phyloP scores from a whole-genome alignment of 2,329 filamentous ascomycete genomes.

The Colletotrichum neosansevieriae region DNA sequence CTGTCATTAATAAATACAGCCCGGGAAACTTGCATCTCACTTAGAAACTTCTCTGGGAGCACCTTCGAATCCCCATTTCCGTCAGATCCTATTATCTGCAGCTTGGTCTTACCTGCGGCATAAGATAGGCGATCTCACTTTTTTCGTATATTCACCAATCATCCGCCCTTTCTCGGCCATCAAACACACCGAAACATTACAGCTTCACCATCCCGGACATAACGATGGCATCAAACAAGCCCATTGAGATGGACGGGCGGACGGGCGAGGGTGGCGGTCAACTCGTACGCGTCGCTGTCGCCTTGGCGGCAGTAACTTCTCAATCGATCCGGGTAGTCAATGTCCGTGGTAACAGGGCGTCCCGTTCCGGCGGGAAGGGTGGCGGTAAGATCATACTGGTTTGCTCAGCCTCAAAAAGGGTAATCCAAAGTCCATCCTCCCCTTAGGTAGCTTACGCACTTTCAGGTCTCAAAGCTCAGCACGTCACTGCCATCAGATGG shows the following conservation, averaged over 20 bases:
- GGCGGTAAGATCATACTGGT: not conserved
- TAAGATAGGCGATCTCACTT: too few species aligned
- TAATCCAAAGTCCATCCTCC: not conserved
- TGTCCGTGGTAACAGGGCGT: constrained; percentile 65
- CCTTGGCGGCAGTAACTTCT: constrained; percentile 66
- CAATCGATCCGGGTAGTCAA: constrained; percentile 65
- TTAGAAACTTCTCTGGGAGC: too few species aligned
- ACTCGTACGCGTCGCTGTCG: constrained; percentile 67
- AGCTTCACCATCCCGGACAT: not conserved
- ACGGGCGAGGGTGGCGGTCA: constrained; percentile 74
- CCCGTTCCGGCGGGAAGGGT: constrained; percentile 48
- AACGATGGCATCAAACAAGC: constrained; percentile 42
- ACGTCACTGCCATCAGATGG: constrained; percentile 67
- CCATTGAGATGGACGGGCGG: constrained; percentile 65
- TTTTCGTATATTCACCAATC: too few species aligned
- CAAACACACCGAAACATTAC: too few species aligned
- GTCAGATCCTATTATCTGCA: too few species aligned
- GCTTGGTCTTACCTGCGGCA: too few species aligned
- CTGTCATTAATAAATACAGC: too few species aligned
- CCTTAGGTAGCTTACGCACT: not conserved
- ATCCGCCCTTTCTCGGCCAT: too few species aligned
- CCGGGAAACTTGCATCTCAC: too few species aligned
- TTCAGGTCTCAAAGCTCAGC: constrained; percentile 70
- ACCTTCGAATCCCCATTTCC: too few species aligned
- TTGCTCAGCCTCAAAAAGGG: not conserved